phyloP scores from a whole-genome alignment of 1,284 basidiomycete genomes.

The Ustilago tritici region DNA sequence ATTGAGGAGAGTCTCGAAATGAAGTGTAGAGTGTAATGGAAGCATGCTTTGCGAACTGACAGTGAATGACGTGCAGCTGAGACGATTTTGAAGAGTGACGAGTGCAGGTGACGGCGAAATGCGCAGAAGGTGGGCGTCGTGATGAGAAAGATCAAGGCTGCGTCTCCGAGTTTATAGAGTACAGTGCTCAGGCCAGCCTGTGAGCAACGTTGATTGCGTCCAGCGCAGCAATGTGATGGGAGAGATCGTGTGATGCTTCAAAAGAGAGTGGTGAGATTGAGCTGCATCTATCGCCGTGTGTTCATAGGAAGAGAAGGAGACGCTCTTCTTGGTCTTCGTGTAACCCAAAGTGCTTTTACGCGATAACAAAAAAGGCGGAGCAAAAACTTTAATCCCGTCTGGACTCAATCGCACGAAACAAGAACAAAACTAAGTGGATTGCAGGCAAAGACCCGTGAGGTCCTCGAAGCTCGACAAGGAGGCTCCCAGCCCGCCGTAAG shows the following conservation, averaged over 20 bases:
- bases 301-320: not conserved
- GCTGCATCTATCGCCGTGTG: not conserved
- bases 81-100: not conserved
- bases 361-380: not conserved
- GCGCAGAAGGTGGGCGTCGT: not conserved
- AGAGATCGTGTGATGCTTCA: not conserved
- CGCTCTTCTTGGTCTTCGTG: not conserved
- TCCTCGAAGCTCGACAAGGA: too few relatives aligned
- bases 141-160: not conserved
- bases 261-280: constrained; percentile 1
- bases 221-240: not conserved
- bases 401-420: too few relatives aligned
- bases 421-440: too few relatives aligned
- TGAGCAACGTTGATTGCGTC: not conserved
- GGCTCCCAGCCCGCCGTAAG: too few relatives aligned
- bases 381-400: not conserved
- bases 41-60: not conserved
- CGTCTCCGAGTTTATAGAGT: not conserved
- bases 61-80: not conserved
- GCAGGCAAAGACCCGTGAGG: too few relatives aligned
- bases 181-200: constrained; percentile 1
- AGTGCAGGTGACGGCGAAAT: not conserved
- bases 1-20: not conserved
- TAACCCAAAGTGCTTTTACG: not conserved
- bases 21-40: not conserved